Percentiles rank a stretch among this genome's conserved stretches.
Evolutionary conservation across 2,329 filamentous ascomycete species (phyloP).

Genomic region (Clonostachys chloroleuca): DNA sequence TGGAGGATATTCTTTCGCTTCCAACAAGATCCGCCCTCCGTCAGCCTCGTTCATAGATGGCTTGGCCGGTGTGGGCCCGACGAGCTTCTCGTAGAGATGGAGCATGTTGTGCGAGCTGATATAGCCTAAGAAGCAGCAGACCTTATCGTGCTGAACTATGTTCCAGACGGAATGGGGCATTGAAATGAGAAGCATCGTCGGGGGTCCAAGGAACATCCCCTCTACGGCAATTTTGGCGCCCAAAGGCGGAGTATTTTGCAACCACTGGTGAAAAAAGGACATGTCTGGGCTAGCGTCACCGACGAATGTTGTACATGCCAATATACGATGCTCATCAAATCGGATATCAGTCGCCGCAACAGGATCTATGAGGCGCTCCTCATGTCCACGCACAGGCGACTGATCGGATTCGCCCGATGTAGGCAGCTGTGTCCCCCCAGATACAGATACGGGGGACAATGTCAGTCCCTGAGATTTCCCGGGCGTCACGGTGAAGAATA

Average conservation of each 20-base stretch:
- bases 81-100: conserved; percentile 55
- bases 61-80: conserved; percentile 37
- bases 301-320: conserved; percentile 64
- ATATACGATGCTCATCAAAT: conserved; percentile 58
- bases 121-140: conserved; percentile 61
- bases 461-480: conserved; percentile 47
- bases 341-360: conserved; percentile 48
- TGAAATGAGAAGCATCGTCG: conserved; percentile 62
- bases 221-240: conserved; percentile 58
- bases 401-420: neutral
- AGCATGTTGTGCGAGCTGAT: conserved; percentile 66
- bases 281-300: conserved; percentile 62
- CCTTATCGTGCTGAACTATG: conserved; percentile 61
- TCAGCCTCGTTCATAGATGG: conserved; percentile 49
- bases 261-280: conserved; percentile 62
- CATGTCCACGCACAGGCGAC: conserved; percentile 7
- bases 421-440: neutral
- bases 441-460: conserved; percentile 32
- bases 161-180: conserved; percentile 62
- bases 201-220: conserved; percentile 64
- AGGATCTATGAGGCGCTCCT: conserved; percentile 38
- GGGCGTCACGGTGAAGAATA: conserved; percentile 52
- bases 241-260: conserved; percentile 53
- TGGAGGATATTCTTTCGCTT: conserved; percentile 38
- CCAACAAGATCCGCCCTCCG: conserved; percentile 51